Evolutionary conservation across 805 yeast species (phyloP), one percentile per base, ranked within the genome.

Genomic region (Ogataea methanolica): DNA sequence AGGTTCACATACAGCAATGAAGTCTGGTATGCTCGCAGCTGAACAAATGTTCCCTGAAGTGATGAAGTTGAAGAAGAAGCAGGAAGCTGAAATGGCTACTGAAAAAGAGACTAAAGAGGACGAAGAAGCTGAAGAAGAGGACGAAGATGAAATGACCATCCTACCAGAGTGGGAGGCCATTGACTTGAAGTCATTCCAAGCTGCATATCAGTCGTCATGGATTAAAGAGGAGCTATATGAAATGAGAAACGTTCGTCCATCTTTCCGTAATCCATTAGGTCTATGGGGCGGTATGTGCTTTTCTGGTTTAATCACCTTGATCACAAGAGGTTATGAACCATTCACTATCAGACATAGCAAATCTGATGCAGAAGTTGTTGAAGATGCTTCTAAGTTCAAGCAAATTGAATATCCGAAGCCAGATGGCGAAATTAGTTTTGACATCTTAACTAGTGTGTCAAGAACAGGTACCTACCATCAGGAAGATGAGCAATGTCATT

Each of bases 1-100:
- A 70, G 99, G 99, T 15, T 84, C 97, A 0, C 99, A 94, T 66
- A 92, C 97, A 1, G 98, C 99, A 1, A 88, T 94, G 82, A 94
- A 94, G 67, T 77, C 94, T 9, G 99, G 98, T 33, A 83, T 94
- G 77, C 67, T 94, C 29, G 99, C 99, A 2, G 99, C 98, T 2
- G 97, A 94, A 60, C 64, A 77, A 21, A 85, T 90, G 38, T 89
- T 73, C 59, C 60, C 62, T 36, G 64, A 59, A 45, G 68, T 85
- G 43, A 72, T 78, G 2, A 66, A 69, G 17, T 67, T 77, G 42
- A 78, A 74, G 49, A 73, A 68, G 48, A 63, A 63, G 19, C 68
- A 72, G 36, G 69, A 69, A 45, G 59, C 41, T 5, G 76, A 73
- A 45, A 71, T 72, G 53, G 67, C 60, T 4, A 46, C 46, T 5